Percentiles rank a stretch among this genome's conserved stretches.
These are phyloP conservation scores for Diaporthe caulivora DNA, from an alignment of 2,329 filamentous ascomycete genomes.

Conservation along the genomic window DNA sequence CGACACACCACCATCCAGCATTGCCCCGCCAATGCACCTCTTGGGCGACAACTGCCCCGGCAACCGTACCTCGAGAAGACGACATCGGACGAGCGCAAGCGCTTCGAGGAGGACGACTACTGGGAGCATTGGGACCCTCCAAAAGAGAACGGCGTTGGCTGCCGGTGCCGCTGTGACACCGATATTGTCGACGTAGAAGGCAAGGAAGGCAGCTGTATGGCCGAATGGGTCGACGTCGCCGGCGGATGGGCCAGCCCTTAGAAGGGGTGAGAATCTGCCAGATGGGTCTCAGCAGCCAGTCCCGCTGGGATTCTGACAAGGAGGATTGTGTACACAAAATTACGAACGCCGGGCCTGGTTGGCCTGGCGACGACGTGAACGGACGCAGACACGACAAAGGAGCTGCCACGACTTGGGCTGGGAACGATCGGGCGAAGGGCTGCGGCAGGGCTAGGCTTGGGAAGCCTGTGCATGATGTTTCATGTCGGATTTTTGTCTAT, in stretches of 20 bases:
- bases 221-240: slow-evolving; percentile 97
- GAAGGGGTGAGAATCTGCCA: slow-evolving; percentile 36
- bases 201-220: slow-evolving; percentile 94
- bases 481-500: slow-evolving; percentile 36
- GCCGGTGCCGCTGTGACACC: slow-evolving; percentile 95
- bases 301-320: background rate
- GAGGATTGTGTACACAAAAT: slow-evolving; percentile 22
- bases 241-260: slow-evolving; percentile 83
- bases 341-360: background rate
- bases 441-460: background rate
- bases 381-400: slow-evolving; percentile 25
- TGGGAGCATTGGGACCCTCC: slow-evolving; percentile 90
- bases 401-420: slow-evolving; percentile 14
- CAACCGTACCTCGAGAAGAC: slow-evolving; percentile 86
- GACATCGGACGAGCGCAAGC: slow-evolving; percentile 83
- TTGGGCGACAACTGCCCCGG: slow-evolving; percentile 82
- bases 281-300: background rate
- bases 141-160: slow-evolving; percentile 97
- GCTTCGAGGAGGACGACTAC: slow-evolving; percentile 93
- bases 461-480: slow-evolving; percentile 33
- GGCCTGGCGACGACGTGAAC: slow-evolving; percentile 30
- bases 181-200: slow-evolving; percentile 98
- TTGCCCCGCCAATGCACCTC: slow-evolving; percentile 93
- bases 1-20: slow-evolving; percentile 99
- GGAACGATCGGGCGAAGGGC: background rate